phyloP scores from a whole-genome alignment of 208 protist species.

The Blechomonas ayalai region DNA sequence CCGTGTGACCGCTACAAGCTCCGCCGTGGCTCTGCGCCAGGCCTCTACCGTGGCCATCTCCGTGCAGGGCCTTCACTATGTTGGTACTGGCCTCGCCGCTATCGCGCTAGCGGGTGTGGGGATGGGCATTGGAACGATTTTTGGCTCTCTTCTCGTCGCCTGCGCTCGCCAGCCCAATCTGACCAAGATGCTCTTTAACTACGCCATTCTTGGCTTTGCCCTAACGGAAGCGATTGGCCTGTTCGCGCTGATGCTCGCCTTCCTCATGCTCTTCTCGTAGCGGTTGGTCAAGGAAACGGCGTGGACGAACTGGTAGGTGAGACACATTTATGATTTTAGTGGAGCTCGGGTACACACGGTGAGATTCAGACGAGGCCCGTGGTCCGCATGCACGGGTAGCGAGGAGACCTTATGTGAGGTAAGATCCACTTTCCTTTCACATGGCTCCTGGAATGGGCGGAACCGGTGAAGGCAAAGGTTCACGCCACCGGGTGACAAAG shows the following conservation, averaged over 20 bases:
- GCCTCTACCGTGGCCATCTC: constrained; percentile 85
- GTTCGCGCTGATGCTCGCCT: constrained; percentile 88
- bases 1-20: constrained; percentile 25
- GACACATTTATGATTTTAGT: no score
- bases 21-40: constrained; percentile 17
- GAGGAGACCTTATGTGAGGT: no score
- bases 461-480: no score
- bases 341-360: no score
- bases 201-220: constrained; percentile 90
- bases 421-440: no score
- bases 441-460: no score
- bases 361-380: no score
- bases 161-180: constrained; percentile 87
- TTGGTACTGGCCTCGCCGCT: constrained; percentile 85
- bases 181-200: constrained; percentile 90
- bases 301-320: no score
- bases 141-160: constrained; percentile 76
- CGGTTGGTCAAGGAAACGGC: no score
- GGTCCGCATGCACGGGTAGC: no score
- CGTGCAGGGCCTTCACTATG: constrained; percentile 88
- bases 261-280: constrained; percentile 93
- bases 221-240: constrained; percentile 89
- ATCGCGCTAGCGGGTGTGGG: constrained; percentile 88
- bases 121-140: constrained; percentile 89
- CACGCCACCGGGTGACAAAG: no score